Evolutionary conservation across 805 yeast genomes (phyloP).

Genomic region (Kuraishia capsulata): DNA sequence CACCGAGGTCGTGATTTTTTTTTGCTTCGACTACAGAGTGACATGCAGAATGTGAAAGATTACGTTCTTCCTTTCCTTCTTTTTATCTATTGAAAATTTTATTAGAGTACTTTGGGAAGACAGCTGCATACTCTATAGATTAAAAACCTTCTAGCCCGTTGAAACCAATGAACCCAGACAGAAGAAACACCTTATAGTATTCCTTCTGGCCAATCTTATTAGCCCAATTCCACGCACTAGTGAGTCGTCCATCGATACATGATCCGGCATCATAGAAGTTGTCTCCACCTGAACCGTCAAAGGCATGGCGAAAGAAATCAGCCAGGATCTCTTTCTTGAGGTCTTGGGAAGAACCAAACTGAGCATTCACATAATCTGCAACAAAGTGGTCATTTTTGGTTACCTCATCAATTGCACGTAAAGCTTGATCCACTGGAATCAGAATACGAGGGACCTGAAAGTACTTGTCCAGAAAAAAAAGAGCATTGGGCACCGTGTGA

Average conservation of each 20-base stretch:
- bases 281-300: conserved; percentile 80
- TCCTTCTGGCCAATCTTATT: conserved; percentile 58
- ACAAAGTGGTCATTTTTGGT: conserved; percentile 35
- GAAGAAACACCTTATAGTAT: conserved; percentile 50
- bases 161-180: conserved; percentile 68
- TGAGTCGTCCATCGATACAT: conserved; percentile 75
- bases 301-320: conserved; percentile 49
- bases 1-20: conserved; percentile 37
- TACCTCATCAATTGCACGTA: conserved; percentile 45
- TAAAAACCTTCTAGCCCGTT: conserved; percentile 62
- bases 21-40: neutral
- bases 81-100: no score
- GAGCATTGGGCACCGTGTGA: conserved; percentile 75
- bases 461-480: conserved; percentile 72
- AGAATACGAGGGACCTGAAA: conserved; percentile 71
- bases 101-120: no score
- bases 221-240: conserved; percentile 80
- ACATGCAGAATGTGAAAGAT: no score
- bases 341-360: conserved; percentile 48
- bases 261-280: conserved; percentile 79
- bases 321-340: conserved; percentile 37
- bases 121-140: no score
- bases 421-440: conserved; percentile 58
- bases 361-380: conserved; percentile 41
- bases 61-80: no score